Evolutionary conservation across 139 green algal genomes (phyloP).

Genomic region (Chlorella sorokiniana): DNA sequence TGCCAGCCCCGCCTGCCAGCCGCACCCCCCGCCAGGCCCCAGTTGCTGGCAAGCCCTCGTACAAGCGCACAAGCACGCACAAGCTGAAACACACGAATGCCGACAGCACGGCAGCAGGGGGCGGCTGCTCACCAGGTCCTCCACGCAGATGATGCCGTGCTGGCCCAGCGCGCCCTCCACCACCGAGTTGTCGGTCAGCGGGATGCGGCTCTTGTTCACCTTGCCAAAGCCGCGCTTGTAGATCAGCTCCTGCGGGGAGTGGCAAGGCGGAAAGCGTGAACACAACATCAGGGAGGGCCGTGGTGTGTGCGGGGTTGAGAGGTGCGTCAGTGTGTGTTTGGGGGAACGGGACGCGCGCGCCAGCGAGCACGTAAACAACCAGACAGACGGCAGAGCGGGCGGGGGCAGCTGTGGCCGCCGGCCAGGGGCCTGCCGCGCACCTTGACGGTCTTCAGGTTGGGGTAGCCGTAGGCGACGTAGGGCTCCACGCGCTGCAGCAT

Average conservation of each 20-base stretch:
- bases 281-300: too few relatives aligned
- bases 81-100: too few relatives aligned
- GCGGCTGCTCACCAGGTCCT: too few relatives aligned
- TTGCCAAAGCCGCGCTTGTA: conserved; percentile 99
- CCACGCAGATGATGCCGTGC: conserved; percentile 97
- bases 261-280: not conserved
- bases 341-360: too few relatives aligned
- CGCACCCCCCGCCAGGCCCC: too few relatives aligned
- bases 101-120: too few relatives aligned
- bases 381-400: too few relatives aligned
- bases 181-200: conserved; percentile 97
- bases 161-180: conserved; percentile 92
- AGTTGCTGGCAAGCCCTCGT: too few relatives aligned
- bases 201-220: conserved; percentile 90
- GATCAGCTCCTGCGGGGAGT: conserved; percentile 85
- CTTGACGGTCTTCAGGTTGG: conserved; percentile 96
- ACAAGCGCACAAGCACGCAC: too few relatives aligned
- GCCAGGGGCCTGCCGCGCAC: not conserved
- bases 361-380: too few relatives aligned
- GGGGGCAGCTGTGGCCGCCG: too few relatives aligned
- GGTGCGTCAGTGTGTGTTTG: not conserved
- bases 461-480: conserved; percentile 97
- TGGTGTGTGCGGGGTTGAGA: not conserved
- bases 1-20: too few relatives aligned
- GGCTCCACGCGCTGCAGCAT: conserved; percentile 97